Conservation (phyloP, 768 basidiomycete species). For the Leucocoprinus sp. region DNA sequence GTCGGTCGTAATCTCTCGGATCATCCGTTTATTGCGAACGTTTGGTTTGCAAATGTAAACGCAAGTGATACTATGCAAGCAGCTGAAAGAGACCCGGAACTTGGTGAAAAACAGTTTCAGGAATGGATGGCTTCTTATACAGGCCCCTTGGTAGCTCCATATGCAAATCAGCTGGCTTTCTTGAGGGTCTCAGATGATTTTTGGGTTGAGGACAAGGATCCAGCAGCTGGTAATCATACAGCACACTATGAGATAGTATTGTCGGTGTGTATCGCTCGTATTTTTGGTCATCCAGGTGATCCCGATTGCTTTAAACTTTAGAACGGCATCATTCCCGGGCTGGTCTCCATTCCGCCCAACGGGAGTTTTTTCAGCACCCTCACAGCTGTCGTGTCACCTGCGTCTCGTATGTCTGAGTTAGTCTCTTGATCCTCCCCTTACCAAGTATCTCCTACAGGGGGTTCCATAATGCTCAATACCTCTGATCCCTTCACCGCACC, state of each 20-base stretch:
- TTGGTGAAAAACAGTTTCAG: constrained; percentile 2
- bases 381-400: not conserved
- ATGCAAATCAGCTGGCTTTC: constrained; percentile 19
- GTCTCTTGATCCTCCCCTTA: not conserved
- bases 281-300: not conserved
- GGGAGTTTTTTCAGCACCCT: constrained; percentile 16
- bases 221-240: constrained; percentile 21
- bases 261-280: constrained; percentile 14
- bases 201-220: constrained; percentile 16
- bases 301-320: not conserved
- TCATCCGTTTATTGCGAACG: constrained; percentile 9
- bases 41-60: constrained; percentile 1
- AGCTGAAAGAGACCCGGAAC: not conserved
- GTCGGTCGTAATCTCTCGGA: constrained; percentile 18
- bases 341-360: constrained; percentile 9
- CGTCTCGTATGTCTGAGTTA: constrained; percentile 12
- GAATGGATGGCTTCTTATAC: constrained; percentile 2
- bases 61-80: not conserved
- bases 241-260: constrained; percentile 24
- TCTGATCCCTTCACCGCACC: not conserved
- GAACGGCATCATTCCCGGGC: not conserved
- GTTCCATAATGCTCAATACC: not conserved
- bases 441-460: not conserved
- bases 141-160: constrained; percentile 20
- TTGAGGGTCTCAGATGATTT: constrained; percentile 18